Evolutionary conservation across 768 basidiomycete genomes (phyloP), one percentile per base, ranked within the genome.

Genomic region (Mrakia frigida): DNA sequence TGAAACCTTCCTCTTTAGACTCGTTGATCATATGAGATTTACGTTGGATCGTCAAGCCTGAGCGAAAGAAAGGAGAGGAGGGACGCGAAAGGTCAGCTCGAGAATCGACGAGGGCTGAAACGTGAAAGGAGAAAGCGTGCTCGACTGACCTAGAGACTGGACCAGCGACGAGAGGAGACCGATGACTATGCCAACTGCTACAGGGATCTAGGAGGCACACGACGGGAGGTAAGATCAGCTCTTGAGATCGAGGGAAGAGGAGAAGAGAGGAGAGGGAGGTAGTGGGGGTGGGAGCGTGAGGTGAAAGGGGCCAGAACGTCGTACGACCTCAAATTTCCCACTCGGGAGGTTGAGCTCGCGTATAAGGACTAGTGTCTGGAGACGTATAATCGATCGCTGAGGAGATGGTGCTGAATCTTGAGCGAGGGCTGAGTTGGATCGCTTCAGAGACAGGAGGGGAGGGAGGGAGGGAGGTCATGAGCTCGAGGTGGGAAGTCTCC

Each of bases 1-100:
- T 89, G 70, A 88, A 83, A 33, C 86, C 81, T 73, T 88, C 86
- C 4, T 93, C 92, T 16, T 90, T 86, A 3, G 85, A 83, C 80
- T 93, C 91, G 81, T 95, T 92, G 70, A 90, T 84, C 69, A 96
- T 88, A 86, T 98, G 94, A 80, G 92, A 93, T 86, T 95, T 94
- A 77, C 94, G 89, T 82, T 96, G 94, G 74, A 98, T 89, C 35
- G 94, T 95, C 59, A 98, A 87, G 28, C 94, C 85, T 85, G 79
- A 25, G 33, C 28, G 37, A n/a, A 56, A 10, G 37, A 35, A 13
- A 70, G 60, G 43, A 16, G 23, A 37, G 21, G 50, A 35, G 28
- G 33, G 21, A 21, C 33, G 77, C 16, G 37, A 28, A 70, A 59
- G 11, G 25, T 18, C 50, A 75, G 28, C 53, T 13, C 2, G 23